Percentiles rank a stretch among this genome's conserved stretches.
These are phyloP conservation scores for Tricharina praecox DNA, from an alignment of 495 filamentous ascomycete genomes.

Conservation along the genomic window DNA sequence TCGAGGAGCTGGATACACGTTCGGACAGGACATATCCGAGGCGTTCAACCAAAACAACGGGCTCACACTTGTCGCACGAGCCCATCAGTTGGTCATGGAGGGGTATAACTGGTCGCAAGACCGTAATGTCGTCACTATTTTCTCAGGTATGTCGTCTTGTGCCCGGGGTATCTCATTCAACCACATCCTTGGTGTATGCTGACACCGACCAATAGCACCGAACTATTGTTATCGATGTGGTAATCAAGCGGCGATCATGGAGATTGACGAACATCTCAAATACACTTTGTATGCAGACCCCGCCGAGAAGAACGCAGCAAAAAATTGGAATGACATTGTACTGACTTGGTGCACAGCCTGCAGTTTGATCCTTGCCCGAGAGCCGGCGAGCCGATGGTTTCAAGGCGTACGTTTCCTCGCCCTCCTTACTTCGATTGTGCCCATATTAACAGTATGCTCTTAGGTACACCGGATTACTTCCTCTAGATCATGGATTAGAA, in stretches of 20 bases:
- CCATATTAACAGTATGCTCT: slow-evolving; percentile 12
- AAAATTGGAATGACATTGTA: not conserved
- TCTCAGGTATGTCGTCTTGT: slow-evolving; percentile 66
- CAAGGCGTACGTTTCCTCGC: slow-evolving; percentile 50
- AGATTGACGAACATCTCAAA: slow-evolving; percentile 98
- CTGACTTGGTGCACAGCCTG: slow-evolving; percentile 46
- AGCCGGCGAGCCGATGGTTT: slow-evolving; percentile 97
- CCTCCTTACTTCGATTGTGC: too few species aligned
- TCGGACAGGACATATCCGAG: slow-evolving; percentile 97
- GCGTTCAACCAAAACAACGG: slow-evolving; percentile 99
- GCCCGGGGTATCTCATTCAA: not conserved
- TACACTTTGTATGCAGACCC: slow-evolving; percentile 88
- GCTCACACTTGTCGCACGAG: slow-evolving; percentile 81
- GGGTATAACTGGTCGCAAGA: slow-evolving; percentile 98
- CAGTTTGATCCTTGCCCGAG: slow-evolving; percentile 98
- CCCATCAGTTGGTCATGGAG: slow-evolving; percentile 95
- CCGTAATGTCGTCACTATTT: slow-evolving; percentile 94
- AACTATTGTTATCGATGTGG: slow-evolving; percentile 98
- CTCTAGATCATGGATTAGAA: slow-evolving; percentile 39
- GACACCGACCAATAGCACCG: slow-evolving; percentile 45
- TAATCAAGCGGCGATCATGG: slow-evolving; percentile 99
- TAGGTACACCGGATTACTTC: slow-evolving; percentile 95
- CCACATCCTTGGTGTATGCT: slow-evolving; percentile 8
- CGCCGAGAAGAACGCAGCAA: too few species aligned
- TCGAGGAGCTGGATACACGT: slow-evolving; percentile 93